phyloP scores from a whole-genome alignment of 2,329 filamentous ascomycete genomes.

The Didymella glomerata region DNA sequence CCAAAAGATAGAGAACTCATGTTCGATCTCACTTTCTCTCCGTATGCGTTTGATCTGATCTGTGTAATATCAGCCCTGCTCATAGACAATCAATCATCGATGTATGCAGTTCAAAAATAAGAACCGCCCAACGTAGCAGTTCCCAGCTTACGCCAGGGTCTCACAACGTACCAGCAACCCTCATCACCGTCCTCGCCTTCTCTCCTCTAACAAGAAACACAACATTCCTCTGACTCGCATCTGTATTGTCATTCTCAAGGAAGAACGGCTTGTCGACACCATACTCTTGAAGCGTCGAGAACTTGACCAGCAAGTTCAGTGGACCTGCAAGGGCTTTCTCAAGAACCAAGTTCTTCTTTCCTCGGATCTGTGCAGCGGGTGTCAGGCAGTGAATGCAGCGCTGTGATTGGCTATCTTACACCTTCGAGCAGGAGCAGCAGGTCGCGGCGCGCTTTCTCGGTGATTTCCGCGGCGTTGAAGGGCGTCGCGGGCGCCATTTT shows the following conservation, averaged over 20 bases:
- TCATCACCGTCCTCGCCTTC: conserved; percentile 81
- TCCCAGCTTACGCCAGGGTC: not conserved
- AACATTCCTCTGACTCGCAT: conserved; percentile 92
- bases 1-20: conserved; percentile 98
- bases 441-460: conserved; percentile 84
- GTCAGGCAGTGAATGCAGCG: conserved; percentile 46
- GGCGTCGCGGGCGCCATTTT: conserved; percentile 72
- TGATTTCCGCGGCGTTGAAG: conserved; percentile 79
- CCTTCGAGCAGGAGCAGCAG: conserved; percentile 90
- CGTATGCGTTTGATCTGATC: conserved; percentile 92
- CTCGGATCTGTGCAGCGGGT: conserved; percentile 75
- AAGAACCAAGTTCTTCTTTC: conserved; percentile 97
- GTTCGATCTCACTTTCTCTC: conserved; percentile 84
- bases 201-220: conserved; percentile 93
- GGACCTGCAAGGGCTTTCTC: conserved; percentile 90
- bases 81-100: not conserved
- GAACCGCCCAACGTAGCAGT: not conserved
- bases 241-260: conserved; percentile 93
- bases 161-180: conserved; percentile 77
- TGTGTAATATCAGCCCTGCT: conserved; percentile 50
- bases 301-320: conserved; percentile 90
- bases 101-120: not conserved
- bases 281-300: conserved; percentile 94
- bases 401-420: conserved; percentile 70
- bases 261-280: conserved; percentile 98